Evolutionary conservation across 768 basidiomycete species (phyloP), one percentile per base, ranked within the genome.

Genomic region (Mycena olivaceomarginata): DNA sequence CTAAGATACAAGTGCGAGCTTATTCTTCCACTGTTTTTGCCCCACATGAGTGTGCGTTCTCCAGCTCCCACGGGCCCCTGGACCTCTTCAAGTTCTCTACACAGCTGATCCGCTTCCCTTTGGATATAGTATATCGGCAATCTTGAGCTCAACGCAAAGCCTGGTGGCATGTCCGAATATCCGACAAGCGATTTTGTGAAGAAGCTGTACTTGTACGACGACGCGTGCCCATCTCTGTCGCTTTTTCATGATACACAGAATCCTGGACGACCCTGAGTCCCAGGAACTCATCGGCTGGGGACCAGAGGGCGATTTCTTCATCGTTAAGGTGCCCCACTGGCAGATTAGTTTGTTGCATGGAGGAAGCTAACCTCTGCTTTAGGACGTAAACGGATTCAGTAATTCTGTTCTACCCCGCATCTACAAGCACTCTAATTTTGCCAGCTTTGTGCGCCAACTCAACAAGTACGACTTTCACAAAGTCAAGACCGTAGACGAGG

Each of bases 381-480:
- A 62, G 60, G 16, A 62, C 18, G 60, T 62, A 20, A 39, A 39
- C 60, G 39, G 13, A 62, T 60, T 60, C 31, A 37, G 13, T 18
- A 60, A 60, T 16, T 16, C 31, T 5, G 15, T 37, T 2, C 25
- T 60, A 37, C 25, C 59, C 16, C 37, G 16, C 16, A 20, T 62
- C 39, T 62, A 12, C 60, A 62, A 62, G 16, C 60, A 62, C 39
- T 62, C 37, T 10, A 62, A 62, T 40, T 62, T 62, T 13, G 60
- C 60, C 18, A 62, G 60, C 18, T 62, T 62, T 20, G 60, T 62
- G 18, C 60, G 60, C 37, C 60, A 62, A 20, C 37, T 62, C 2
- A 62, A 62, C 60, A 62, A 62, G 39, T 62, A 62, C 9, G 60
- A 39, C 16, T 62, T 62, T 40, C 60, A 39, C 60, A 62, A 62